These are phyloP conservation scores for Colletotrichum sp. DNA, from an alignment of 2,329 filamentous ascomycete genomes.

Conservation along the genomic window DNA sequence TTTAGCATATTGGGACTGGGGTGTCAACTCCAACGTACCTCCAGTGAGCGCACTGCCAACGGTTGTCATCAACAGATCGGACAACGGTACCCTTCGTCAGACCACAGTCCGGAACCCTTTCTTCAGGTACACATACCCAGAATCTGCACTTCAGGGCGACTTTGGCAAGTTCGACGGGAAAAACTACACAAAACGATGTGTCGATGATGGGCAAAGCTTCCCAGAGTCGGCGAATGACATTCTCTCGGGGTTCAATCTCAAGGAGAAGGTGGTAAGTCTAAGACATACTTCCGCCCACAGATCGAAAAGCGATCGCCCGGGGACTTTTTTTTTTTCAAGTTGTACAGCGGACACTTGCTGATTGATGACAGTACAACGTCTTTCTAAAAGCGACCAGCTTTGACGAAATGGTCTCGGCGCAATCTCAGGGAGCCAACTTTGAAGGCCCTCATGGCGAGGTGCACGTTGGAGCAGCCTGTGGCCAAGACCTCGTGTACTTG, in stretches of 20 bases:
- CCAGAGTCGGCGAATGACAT: slow-evolving; percentile 40
- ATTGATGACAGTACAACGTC: slow-evolving; percentile 42
- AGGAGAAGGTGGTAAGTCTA: slow-evolving; percentile 44
- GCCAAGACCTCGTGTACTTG: slow-evolving; percentile 38
- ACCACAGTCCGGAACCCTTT: slow-evolving; percentile 56
- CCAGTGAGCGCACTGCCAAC: slow-evolving; percentile 37
- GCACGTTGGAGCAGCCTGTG: slow-evolving; percentile 43
- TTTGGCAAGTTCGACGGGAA: slow-evolving; percentile 36
- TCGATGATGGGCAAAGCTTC: slow-evolving; percentile 33
- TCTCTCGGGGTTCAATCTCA: slow-evolving; percentile 38
- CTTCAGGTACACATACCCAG: slow-evolving; percentile 54
- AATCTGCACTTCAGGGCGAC: slow-evolving; percentile 37
- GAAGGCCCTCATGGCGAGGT: slow-evolving; percentile 50
- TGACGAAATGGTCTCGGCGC: slow-evolving; percentile 44
- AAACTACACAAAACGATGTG: slow-evolving; percentile 13
- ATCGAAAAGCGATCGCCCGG: background rate
- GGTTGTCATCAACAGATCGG: slow-evolving; percentile 45
- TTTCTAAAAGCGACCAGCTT: slow-evolving; percentile 42
- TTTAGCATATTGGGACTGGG: slow-evolving; percentile 63
- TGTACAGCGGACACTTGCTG: background rate
- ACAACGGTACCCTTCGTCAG: slow-evolving; percentile 28
- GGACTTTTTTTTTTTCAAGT: background rate
- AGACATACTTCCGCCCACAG: background rate
- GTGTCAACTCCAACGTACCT: slow-evolving; percentile 45
- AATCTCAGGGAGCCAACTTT: slow-evolving; percentile 42